Base-by-base conservation (phyloP, 495 filamentous ascomycete species). In the Aspergillus bertholletiae region DNA sequence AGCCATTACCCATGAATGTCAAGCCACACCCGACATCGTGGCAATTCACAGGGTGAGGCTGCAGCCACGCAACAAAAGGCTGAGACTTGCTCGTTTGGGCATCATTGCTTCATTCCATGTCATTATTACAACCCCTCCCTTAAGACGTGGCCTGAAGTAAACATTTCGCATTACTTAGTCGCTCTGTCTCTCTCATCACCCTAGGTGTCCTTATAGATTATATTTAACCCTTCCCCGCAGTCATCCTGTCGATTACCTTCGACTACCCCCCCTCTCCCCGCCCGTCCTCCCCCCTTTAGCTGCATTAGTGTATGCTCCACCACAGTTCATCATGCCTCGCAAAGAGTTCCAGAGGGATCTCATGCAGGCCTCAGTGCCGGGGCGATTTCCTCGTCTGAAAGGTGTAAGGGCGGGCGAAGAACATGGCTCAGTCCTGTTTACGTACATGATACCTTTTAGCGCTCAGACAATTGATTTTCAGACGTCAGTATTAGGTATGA, bases 381-480 rank as follows among this genome's bases (percentile, higher is more conserved):
- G 63, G 17, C 55, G 44, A 8, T 70, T 75, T 50, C 37, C 63
- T 30, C 66, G 74, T 57, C 62, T 86, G 45, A 64, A 58, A 45
- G 57, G 73, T 28, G 67, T 91, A 34, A 71, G 70, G 46, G 61
- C 71, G 20, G 85, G 86, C 11, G 81, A 83, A 7, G 82, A 81
- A 34, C 80, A 88, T 65, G 84, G 84, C 24, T 80, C 81, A 28
- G 76, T 90, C 55, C 76, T 70, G 3, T 87, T 89, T 57, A 67
- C 63, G 0, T 84, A 79, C 51, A 64, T 57, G 1, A 47, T 63
- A 15, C 65, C 72, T 23, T 48, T 27, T 9, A 46, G 56, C 22
- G 50, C 59, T 3, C 48, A 57, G 9, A 24, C 45, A 1, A 65
- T 87, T 34, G 67, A 79, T 27, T 72, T 88, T 24, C 77, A 77